phyloP scores from a whole-genome alignment of 345 rosid genomes.

The Atalantia buxifolia region DNA sequence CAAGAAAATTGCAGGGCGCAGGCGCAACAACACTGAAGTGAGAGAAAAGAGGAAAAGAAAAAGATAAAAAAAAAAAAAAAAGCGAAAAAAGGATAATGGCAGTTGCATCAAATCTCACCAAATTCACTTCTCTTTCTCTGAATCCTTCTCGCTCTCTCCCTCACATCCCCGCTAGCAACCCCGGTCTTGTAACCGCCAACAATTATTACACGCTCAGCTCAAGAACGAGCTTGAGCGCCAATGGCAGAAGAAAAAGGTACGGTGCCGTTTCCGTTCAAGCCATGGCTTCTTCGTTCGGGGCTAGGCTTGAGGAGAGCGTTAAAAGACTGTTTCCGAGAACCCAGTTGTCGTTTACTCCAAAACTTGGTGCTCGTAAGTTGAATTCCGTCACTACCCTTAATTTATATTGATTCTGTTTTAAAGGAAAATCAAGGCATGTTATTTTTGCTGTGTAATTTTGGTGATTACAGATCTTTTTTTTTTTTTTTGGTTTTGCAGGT shows the following conservation, averaged over 20 bases:
- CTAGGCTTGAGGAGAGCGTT: constrained; percentile 72
- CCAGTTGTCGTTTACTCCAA: constrained; percentile 93
- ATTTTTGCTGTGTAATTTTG: background rate
- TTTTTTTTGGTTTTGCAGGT: constrained; percentile 36
- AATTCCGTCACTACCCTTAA: constrained; percentile 2
- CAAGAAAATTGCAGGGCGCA: background rate
- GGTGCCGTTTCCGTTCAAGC: constrained; percentile 43
- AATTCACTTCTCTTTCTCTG: constrained; percentile 33
- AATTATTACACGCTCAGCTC: background rate
- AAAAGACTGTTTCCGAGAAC: constrained; percentile 66
- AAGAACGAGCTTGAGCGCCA: constrained; percentile 16
- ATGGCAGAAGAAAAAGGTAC: constrained; percentile 31
- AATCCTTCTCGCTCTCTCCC: constrained; percentile 33
- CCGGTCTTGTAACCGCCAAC: constrained; percentile 4
- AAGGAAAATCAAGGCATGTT: background rate
- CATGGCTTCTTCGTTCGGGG: constrained; percentile 75
- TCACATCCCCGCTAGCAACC: constrained; percentile 2
- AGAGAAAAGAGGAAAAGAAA: no score
- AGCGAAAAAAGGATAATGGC: constrained; percentile 41
- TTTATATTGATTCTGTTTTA: background rate
- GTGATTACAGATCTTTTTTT: background rate
- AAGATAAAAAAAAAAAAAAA: background rate
- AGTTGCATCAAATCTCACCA: constrained; percentile 34
- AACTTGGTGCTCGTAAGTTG: constrained; percentile 92
- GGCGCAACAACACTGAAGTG: background rate